A percentile compares a stretch with the other conserved stretches of the same genome.
Conservation (phyloP, 345 rosid species). For the Sisymbrium altissimum region DNA sequence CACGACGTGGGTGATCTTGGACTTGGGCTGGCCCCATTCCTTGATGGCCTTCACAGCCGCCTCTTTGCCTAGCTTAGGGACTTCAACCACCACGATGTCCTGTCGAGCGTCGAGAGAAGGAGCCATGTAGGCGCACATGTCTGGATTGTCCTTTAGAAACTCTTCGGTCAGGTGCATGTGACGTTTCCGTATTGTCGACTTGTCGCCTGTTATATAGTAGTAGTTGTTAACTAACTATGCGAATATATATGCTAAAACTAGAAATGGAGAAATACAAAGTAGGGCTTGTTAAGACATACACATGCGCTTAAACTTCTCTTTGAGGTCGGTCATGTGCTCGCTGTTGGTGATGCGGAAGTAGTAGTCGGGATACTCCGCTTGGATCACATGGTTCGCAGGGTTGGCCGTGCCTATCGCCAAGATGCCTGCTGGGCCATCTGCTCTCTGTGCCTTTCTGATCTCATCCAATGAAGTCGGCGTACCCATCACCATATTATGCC, state of each 20-base stretch:
- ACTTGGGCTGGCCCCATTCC: conserved; percentile 85
- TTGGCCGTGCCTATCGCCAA: conserved; percentile 70
- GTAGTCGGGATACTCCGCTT: conserved; percentile 61
- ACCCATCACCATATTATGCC: conserved; percentile 17
- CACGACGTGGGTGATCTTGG: conserved; percentile 76
- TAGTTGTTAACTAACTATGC: background rate
- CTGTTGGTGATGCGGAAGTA: conserved; percentile 68
- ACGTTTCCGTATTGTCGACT: conserved; percentile 58
- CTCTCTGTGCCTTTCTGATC: conserved; percentile 59
- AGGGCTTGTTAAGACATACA: conserved; percentile 36
- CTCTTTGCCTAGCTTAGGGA: conserved; percentile 76
- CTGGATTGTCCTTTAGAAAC: conserved; percentile 51
- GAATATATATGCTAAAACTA: background rate
- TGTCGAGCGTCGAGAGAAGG: conserved; percentile 71
- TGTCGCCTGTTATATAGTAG: conserved; percentile 47
- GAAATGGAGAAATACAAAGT: background rate
- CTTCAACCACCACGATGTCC: conserved; percentile 74
- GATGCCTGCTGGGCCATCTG: conserved; percentile 56
- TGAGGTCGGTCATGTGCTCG: conserved; percentile 72
- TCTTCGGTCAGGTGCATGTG: conserved; percentile 75
- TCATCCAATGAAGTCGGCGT: conserved; percentile 36
- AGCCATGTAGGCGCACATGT: conserved; percentile 65
- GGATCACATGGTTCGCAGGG: conserved; percentile 48
- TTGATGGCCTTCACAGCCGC: conserved; percentile 76
- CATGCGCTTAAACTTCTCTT: conserved; percentile 70